Evolutionary conservation across 306 rosid genomes (phyloP).

Genomic region (Comarum palustre): DNA sequence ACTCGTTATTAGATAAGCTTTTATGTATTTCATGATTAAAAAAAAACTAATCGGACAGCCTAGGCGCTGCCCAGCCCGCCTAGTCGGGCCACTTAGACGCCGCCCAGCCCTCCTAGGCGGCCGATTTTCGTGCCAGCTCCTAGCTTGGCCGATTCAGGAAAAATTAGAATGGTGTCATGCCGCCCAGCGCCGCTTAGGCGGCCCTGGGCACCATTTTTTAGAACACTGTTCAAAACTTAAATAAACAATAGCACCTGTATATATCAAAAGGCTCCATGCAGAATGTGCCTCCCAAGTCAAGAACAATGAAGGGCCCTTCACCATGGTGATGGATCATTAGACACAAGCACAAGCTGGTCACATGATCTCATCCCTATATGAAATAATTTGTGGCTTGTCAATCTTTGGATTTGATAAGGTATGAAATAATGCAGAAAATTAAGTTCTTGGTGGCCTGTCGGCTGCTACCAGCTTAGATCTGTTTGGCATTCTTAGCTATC

Average conservation of each 20-base stretch:
- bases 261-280: conserved; percentile 28
- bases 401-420: conserved; percentile 16
- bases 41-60: no score
- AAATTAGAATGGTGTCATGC: no score
- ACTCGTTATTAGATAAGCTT: no score
- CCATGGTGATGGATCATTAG: conserved; percentile 35
- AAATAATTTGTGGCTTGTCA: conserved; percentile 20
- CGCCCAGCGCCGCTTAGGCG: no score
- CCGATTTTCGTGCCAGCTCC: no score
- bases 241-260: conserved; percentile 14
- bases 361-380: conserved; percentile 10
- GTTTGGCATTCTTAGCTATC: conserved; percentile 1
- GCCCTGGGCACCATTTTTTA: no score
- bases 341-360: conserved; percentile 5
- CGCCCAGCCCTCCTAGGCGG: no score
- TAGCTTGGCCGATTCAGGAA: no score
- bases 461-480: background rate
- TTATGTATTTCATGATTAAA: no score
- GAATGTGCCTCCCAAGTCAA: conserved; percentile 39
- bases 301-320: conserved; percentile 28
- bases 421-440: conserved; percentile 30
- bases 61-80: no score
- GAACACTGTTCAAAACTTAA: no score
- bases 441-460: conserved; percentile 14
- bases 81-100: no score